Conservation (phyloP, 169 alveolate species). For the Plasmodium cynomolgi region DNA sequence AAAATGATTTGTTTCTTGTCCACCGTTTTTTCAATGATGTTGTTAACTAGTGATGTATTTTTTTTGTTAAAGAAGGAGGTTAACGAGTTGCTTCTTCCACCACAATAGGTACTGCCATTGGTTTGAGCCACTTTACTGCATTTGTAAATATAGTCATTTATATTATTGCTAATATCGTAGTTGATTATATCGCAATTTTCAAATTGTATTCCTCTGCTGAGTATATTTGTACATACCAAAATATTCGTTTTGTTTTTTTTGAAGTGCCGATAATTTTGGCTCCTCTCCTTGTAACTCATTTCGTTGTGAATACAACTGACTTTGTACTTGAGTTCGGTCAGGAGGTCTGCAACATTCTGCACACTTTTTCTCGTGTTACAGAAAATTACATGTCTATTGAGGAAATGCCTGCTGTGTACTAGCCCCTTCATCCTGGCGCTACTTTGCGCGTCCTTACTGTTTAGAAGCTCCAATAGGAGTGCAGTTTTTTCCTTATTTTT, state of each 20-base stretch:
- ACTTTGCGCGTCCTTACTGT: slow-evolving; percentile 6
- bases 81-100: slow-evolving; percentile 36
- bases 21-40: slow-evolving; percentile 58
- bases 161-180: slow-evolving; percentile 69
- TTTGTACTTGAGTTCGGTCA: slow-evolving; percentile 47
- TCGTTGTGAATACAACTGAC: slow-evolving; percentile 70
- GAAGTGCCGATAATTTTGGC: slow-evolving; percentile 50
- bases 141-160: slow-evolving; percentile 73
- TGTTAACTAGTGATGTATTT: slow-evolving; percentile 29
- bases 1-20: slow-evolving; percentile 67
- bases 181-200: slow-evolving; percentile 63
- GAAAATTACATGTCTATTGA: slow-evolving; percentile 45
- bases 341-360: slow-evolving; percentile 14
- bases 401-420: background rate
- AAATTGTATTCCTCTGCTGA: slow-evolving; percentile 68
- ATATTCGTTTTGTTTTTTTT: slow-evolving; percentile 40
- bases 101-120: background rate
- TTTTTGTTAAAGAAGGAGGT: slow-evolving; percentile 71
- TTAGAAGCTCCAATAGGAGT: slow-evolving; percentile 36
- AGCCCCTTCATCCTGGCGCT: background rate
- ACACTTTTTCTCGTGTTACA: slow-evolving; percentile 75
- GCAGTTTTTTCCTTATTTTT: slow-evolving; percentile 70
- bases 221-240: slow-evolving; percentile 66
- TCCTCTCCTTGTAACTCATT: slow-evolving; percentile 71
- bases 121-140: slow-evolving; percentile 11